These are phyloP conservation scores for Fusarium sp. DNA, from an alignment of 2,329 filamentous ascomycete genomes.

Conservation along the genomic window DNA sequence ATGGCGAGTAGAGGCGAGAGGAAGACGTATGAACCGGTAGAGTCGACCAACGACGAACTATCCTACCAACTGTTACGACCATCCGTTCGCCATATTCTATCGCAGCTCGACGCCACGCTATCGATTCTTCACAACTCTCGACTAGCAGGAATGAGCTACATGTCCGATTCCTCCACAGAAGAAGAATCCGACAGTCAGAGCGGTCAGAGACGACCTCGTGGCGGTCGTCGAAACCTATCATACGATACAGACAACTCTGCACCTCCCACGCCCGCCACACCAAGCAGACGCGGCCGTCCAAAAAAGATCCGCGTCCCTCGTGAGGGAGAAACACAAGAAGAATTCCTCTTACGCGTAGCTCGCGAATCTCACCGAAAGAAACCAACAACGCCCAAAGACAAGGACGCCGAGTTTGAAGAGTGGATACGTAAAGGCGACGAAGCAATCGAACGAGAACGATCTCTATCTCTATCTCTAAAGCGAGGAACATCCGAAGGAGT, in stretches of 20 bases:
- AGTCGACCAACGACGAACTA: conserved; percentile 78
- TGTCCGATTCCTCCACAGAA: conserved; percentile 56
- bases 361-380: conserved; percentile 52
- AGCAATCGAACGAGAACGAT: conserved; percentile 31
- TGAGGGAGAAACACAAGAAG: conserved; percentile 59
- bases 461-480: conserved; percentile 26
- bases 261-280: conserved; percentile 23
- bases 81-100: conserved; percentile 76
- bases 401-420: conserved; percentile 50
- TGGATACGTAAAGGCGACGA: conserved; percentile 51
- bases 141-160: conserved; percentile 58
- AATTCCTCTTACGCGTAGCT: conserved; percentile 63
- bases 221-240: conserved; percentile 43
- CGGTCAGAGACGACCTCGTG: conserved; percentile 43
- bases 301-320: conserved; percentile 54
- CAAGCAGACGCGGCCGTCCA: conserved; percentile 53
- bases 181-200: conserved; percentile 50
- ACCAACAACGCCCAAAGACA: conserved; percentile 41
- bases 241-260: conserved; percentile 9
- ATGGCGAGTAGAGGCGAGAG: background rate
- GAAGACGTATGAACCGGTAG: conserved; percentile 60
- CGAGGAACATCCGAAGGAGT: conserved; percentile 29
- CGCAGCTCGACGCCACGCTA: conserved; percentile 77
- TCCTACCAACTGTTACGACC: conserved; percentile 76
- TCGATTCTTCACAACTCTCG: conserved; percentile 76